Evolutionary conservation across 78 protist species (phyloP).

Genomic region (Dictyostelium purpureum): DNA sequence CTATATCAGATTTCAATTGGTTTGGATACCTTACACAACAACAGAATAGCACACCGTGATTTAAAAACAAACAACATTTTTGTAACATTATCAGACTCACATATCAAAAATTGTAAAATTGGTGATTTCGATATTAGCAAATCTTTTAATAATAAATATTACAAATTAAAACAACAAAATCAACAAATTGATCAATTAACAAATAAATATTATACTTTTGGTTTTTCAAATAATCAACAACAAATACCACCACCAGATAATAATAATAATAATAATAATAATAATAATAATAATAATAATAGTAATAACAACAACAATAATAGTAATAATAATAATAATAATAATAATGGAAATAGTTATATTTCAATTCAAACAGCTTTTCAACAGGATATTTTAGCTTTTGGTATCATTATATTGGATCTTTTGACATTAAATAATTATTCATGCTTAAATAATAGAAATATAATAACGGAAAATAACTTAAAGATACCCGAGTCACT

Average conservation of each 20-base stretch:
- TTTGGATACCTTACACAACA: neutral
- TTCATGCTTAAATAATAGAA: neutral
- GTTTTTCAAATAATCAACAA: neutral
- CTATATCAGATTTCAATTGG: slow-evolving; percentile 21
- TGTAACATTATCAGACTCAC: neutral
- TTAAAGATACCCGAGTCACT: neutral
- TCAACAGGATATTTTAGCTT: slow-evolving; percentile 11
- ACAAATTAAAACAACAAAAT: neutral
- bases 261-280: neutral
- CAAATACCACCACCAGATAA: too few species aligned
- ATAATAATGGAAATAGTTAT: too few species aligned
- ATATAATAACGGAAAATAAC: neutral
- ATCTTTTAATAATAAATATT: neutral
- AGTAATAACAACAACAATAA: neutral
- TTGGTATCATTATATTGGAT: neutral
- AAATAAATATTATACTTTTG: neutral
- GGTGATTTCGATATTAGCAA: slow-evolving; percentile 32
- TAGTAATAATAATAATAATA: neutral
- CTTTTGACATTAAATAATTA: neutral
- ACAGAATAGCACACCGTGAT: slow-evolving; percentile 3
- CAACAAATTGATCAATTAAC: neutral
- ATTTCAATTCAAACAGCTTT: neutral
- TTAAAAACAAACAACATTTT: slow-evolving; percentile 8
- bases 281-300: neutral
- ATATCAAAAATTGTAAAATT: slow-evolving; percentile 1